Base-by-base conservation (phyloP, 352 stramenopile genomes). In the Globisporangium radiosum region DNA sequence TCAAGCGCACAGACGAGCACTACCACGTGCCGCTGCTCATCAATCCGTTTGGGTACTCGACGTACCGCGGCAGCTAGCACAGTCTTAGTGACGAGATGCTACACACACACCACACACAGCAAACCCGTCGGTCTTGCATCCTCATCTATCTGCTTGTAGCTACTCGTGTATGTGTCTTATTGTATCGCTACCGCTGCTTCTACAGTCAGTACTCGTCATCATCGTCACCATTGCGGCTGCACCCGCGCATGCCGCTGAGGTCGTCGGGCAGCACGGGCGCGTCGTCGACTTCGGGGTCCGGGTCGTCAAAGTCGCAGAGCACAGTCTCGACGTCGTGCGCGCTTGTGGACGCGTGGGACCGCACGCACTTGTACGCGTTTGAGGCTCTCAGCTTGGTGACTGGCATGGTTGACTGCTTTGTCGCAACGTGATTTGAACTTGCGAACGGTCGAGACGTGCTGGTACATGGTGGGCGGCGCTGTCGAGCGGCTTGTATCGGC, bases 21-120 rank as follows among this genome's bases (percentile, higher is more conserved):
- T 97, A 90, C 65, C 88, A 97, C 65, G 84, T 97, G 54, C 88
- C 88, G 53, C 72, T 97, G 56, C 81, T 97, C 19, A 77, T 96
- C 63, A 95, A 88, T 58, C 88, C 88, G 10, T 97, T 94, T 54
- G 87, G 87, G 1, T 96, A 90, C 69, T 94, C 81, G 40, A 97
- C 88, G 11, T 97, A 97, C 68, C 81, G 88, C 57, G 88, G 87
- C 13, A 94, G 83, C 60, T 96, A 76, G 71, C 25, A 33, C 25
- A 33, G 25, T 33, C 25, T 33, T 33, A 33, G 25, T 3, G 25
- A 33, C 25, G 25, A 2, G 25, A 33, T 33, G 25, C 25, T 33
- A 2, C 25, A 25, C 19, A 25, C 25, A 33, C 25, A 40, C 1
- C n/a, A 37, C 48, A 42, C 25, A 13, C 19, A 33, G 9, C 11